Conservation (phyloP, 768 basidiomycete genomes). For the Leccinum variicolor region DNA sequence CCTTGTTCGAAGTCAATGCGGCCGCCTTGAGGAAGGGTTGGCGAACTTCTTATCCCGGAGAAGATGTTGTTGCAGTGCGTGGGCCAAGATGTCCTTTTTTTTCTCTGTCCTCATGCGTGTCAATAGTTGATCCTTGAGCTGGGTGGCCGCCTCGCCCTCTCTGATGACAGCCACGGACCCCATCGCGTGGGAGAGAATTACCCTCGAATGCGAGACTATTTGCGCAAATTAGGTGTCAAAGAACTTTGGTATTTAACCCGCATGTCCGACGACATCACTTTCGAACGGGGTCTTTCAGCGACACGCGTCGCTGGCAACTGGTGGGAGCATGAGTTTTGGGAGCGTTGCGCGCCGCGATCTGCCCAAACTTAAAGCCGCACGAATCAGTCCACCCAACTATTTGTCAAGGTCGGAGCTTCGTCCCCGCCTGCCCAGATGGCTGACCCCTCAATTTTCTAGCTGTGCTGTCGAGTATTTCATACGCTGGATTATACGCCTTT, state of each 20-base stretch:
- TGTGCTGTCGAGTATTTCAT: constrained; percentile 19
- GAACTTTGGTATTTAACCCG: constrained; percentile 63
- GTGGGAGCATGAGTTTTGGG: constrained; percentile 63
- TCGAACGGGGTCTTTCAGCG: constrained; percentile 36
- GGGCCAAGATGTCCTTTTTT: constrained; percentile 16
- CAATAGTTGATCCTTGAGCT: constrained; percentile 63
- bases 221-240: constrained; percentile 53
- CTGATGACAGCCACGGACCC: constrained; percentile 95
- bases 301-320: constrained; percentile 49
- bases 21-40: constrained; percentile 93
- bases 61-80: constrained; percentile 71
- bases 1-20: constrained; percentile 89
- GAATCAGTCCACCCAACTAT: constrained; percentile 4
- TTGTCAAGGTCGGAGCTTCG: constrained; percentile 21
- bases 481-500: constrained; percentile 3
- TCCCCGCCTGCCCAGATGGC: constrained; percentile 12
- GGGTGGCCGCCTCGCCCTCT: constrained; percentile 78
- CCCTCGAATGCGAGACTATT: constrained; percentile 57
- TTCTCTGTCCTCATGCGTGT: constrained; percentile 9
- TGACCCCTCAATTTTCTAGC: constrained; percentile 14
- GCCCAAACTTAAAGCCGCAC: constrained; percentile 14
- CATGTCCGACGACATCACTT: constrained; percentile 28
- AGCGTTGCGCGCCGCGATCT: constrained; percentile 10
- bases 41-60: constrained; percentile 78
- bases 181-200: constrained; percentile 89